A percentile compares a stretch with the other conserved stretches of the same genome.
Conservation (phyloP, 2,329 filamentous ascomycete species). For the Akanthomyces dipterigenus region DNA sequence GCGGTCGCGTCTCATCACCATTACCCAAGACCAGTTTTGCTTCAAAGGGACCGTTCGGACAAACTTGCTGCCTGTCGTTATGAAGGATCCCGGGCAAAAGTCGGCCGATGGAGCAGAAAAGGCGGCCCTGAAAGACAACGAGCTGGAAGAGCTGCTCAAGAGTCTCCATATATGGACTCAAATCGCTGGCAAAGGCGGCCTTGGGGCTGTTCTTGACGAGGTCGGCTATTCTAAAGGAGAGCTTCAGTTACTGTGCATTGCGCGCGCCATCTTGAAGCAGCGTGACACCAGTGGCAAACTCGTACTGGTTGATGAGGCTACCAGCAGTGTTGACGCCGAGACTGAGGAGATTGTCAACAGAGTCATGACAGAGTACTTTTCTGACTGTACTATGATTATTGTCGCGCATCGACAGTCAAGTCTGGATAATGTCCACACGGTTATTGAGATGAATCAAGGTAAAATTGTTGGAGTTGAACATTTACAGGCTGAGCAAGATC, state of each 20-base stretch:
- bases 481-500: too few species aligned
- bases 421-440: background rate
- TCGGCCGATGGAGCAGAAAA: background rate
- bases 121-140: constrained; percentile 10
- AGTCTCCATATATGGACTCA: constrained; percentile 33
- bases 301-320: background rate
- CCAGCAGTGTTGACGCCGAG: background rate
- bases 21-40: constrained; percentile 40
- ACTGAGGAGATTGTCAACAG: background rate
- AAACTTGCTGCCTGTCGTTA: constrained; percentile 34
- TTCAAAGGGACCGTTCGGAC: constrained; percentile 34
- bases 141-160: constrained; percentile 30
- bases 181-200: constrained; percentile 26
- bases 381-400: background rate
- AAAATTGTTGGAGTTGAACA: too few species aligned
- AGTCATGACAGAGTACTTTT: background rate
- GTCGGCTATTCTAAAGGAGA: constrained; percentile 25
- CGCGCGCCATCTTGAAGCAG: constrained; percentile 13
- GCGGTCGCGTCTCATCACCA: constrained; percentile 32
- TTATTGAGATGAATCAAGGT: constrained; percentile 5
- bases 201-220: constrained; percentile 24
- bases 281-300: constrained; percentile 6
- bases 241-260: constrained; percentile 6
- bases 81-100: background rate
- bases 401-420: background rate